phyloP scores from a whole-genome alignment of 2,329 filamentous ascomycete species.

The Pyricularia pennisetigena region DNA sequence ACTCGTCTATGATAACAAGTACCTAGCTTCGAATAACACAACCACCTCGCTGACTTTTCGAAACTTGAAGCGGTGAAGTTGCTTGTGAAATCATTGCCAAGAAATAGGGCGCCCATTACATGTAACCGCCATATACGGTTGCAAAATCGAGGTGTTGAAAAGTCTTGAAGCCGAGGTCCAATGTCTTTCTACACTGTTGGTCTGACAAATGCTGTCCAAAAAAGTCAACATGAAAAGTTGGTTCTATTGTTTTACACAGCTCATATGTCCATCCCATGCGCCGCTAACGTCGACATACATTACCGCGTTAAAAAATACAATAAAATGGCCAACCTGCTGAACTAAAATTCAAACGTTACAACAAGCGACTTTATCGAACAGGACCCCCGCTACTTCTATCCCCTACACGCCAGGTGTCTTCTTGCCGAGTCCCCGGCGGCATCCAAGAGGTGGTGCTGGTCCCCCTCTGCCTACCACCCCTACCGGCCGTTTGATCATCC shows the following conservation, averaged over 20 bases:
- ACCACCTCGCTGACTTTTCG: background rate
- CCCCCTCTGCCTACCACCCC: slow-evolving; percentile 26
- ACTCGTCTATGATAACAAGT: background rate
- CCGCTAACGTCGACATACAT: background rate
- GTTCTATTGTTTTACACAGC: background rate
- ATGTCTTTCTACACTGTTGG: no score
- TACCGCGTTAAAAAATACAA: background rate
- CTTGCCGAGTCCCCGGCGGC: slow-evolving; percentile 71
- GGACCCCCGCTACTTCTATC: slow-evolving; percentile 19
- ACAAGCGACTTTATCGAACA: background rate
- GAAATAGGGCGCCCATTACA: no score
- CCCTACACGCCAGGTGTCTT: slow-evolving; percentile 63
- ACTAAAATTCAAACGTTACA: background rate
- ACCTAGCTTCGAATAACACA: background rate
- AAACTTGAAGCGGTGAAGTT: background rate
- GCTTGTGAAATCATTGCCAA: background rate
- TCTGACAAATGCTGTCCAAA: background rate
- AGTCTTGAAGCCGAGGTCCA: no score
- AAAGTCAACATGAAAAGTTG: background rate
- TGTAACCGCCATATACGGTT: no score
- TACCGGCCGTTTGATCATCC: slow-evolving; percentile 29
- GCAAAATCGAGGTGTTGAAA: no score
- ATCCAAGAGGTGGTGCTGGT: slow-evolving; percentile 52
- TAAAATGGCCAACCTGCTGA: background rate
- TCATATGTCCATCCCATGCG: background rate